A percentile compares a stretch with the other conserved stretches of the same genome.
Conservation (phyloP, 345 rosid genomes). For the Gossypium anomalum region DNA sequence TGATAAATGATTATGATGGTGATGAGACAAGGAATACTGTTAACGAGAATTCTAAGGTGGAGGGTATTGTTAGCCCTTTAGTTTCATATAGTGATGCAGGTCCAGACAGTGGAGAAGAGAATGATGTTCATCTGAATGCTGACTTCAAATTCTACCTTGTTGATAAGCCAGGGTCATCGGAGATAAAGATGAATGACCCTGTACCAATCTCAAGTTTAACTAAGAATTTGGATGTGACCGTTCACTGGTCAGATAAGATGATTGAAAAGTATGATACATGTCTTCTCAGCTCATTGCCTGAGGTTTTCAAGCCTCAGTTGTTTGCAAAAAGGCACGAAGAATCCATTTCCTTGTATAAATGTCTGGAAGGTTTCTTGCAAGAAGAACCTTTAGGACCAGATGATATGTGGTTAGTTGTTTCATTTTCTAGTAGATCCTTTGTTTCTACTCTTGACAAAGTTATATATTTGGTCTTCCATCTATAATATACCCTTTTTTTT, state of each 20-base stretch:
- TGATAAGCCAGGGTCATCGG: neutral
- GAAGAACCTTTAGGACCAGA: conserved; percentile 78
- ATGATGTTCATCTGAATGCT: conserved; percentile 17
- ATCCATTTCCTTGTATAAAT: conserved; percentile 50
- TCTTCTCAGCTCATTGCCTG: conserved; percentile 43
- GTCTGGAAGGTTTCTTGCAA: conserved; percentile 70
- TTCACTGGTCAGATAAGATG: conserved; percentile 46
- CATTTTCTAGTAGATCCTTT: neutral
- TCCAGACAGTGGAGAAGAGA: conserved; percentile 33
- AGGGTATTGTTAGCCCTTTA: conserved; percentile 29
- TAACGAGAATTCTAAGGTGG: conserved; percentile 37
- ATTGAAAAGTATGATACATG: conserved; percentile 37
- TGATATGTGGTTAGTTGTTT: conserved; percentile 63
- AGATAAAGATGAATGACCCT: conserved; percentile 33
- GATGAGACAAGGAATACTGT: conserved; percentile 25
- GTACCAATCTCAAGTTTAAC: conserved; percentile 15
- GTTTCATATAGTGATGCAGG: conserved; percentile 22
- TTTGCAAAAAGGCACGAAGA: conserved; percentile 46
- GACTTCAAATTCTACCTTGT: conserved; percentile 36
- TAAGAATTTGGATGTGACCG: conserved; percentile 30
- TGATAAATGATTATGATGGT: conserved; percentile 30
- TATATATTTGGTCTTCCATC: neutral
- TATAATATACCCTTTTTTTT: neutral
- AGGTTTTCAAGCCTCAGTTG: conserved; percentile 45
- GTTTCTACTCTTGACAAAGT: neutral